Conservation (phyloP, 2,329 filamentous ascomycete species). For the Didymella pomorum region DNA sequence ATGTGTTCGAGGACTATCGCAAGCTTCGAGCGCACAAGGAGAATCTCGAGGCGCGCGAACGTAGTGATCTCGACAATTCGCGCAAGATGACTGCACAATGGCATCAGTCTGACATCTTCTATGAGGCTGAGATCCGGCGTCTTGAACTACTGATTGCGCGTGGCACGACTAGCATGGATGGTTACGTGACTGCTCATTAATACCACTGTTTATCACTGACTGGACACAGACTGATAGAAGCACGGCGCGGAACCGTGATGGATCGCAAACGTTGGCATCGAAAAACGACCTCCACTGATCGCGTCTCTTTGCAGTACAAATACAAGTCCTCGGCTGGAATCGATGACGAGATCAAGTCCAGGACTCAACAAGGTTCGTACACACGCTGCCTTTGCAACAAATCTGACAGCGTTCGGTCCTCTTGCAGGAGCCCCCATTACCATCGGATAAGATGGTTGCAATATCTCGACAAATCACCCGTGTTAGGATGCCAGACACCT, state of each 20-base stretch:
- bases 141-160: constrained; percentile 56
- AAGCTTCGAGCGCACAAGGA: constrained; percentile 48
- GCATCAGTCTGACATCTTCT: constrained; percentile 45
- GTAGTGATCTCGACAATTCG: constrained; percentile 37
- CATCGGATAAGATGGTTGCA: constrained; percentile 50
- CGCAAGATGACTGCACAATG: constrained; percentile 44
- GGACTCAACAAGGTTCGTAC: constrained; percentile 37
- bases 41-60: constrained; percentile 35
- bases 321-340: constrained; percentile 31
- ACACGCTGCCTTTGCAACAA: background rate
- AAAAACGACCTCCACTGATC: constrained; percentile 27
- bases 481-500: constrained; percentile 36
- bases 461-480: constrained; percentile 51
- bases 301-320: constrained; percentile 13
- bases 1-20: constrained; percentile 55
- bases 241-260: constrained; percentile 53
- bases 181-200: constrained; percentile 24
- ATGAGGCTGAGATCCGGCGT: constrained; percentile 54
- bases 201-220: constrained; percentile 10
- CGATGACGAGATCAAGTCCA: constrained; percentile 36
- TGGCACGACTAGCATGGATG: constrained; percentile 52
- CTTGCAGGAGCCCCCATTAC: constrained; percentile 44
- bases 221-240: constrained; percentile 46
- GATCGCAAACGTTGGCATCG: constrained; percentile 38
- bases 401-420: constrained; percentile 27